These are phyloP conservation scores for Yarrowia galli DNA, from an alignment of 1,139 yeast species.

Conservation along the genomic window DNA sequence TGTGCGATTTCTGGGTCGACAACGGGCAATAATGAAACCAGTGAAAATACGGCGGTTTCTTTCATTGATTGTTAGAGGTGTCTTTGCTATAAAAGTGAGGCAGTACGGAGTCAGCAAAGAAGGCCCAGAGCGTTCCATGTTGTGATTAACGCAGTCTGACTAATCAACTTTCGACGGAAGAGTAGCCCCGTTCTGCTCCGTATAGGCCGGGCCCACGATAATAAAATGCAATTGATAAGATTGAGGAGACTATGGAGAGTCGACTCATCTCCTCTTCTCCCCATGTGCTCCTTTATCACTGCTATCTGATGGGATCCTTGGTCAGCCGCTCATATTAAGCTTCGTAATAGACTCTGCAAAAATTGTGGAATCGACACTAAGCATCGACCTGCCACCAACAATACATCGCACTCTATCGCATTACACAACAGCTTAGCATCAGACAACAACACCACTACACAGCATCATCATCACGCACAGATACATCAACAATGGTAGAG, in stretches of 20 bases:
- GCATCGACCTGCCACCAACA: constrained; percentile 31
- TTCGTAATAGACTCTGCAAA: constrained; percentile 35
- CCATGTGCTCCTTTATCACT: not conserved
- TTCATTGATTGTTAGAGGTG: no score
- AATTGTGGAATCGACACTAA: constrained; percentile 34
- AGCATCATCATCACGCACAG: constrained; percentile 19
- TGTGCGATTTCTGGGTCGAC: not conserved
- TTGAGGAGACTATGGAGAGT: not conserved
- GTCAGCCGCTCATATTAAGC: constrained; percentile 36
- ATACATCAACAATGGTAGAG: constrained; percentile 60
- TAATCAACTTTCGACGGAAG: not conserved
- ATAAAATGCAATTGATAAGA: not conserved
- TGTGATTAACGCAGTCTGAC: constrained; percentile 25
- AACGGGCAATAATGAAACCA: no score
- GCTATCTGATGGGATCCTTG: constrained; percentile 9
- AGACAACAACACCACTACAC: constrained; percentile 20
- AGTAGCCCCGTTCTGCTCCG: not conserved
- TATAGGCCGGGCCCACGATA: not conserved
- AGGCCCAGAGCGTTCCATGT: constrained; percentile 1
- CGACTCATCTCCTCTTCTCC: not conserved
- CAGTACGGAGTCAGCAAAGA: not conserved
- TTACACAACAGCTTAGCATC: constrained; percentile 27
- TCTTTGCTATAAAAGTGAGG: not conserved
- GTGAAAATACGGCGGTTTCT: no score
- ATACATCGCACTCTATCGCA: constrained; percentile 35